Percentiles rank a stretch among this genome's conserved stretches.
These are phyloP conservation scores for Chenopodium quinoa DNA, from an alignment of 148 eudicot genomes.

Conservation along the genomic window DNA sequence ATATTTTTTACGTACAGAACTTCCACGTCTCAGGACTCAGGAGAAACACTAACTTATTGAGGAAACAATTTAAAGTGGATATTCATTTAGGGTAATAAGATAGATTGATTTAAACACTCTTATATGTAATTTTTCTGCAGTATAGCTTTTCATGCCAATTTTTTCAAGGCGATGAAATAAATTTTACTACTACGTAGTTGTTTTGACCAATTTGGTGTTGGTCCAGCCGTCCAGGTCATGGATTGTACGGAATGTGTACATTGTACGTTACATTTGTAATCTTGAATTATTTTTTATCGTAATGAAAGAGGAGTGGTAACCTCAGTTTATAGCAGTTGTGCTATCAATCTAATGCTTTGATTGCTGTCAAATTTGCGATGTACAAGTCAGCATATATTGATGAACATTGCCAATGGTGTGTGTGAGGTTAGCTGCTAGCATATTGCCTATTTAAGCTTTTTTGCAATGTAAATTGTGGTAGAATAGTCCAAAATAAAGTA, in stretches of 20 bases:
- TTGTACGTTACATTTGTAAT: too few species aligned
- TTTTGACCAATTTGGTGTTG: background rate
- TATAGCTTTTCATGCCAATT: constrained; percentile 16
- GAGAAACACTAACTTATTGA: background rate
- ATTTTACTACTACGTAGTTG: background rate
- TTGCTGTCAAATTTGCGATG: background rate
- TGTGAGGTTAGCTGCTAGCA: too few species aligned
- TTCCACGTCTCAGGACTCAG: background rate
- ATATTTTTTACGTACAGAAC: background rate
- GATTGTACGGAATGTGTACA: background rate
- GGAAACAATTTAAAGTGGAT: constrained; percentile 8
- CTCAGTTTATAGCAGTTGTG: background rate
- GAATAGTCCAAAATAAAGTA: too few species aligned
- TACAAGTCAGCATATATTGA: background rate
- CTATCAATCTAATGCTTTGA: background rate
- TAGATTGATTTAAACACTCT: constrained; percentile 2
- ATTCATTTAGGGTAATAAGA: constrained; percentile 28
- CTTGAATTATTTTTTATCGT: too few species aligned
- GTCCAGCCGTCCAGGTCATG: background rate
- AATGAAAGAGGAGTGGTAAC: background rate
- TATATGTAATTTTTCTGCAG: background rate
- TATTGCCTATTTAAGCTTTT: too few species aligned
- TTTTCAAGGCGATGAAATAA: constrained; percentile 10
- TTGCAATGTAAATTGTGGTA: too few species aligned
- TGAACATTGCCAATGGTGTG: background rate